Percentiles rank a stretch among this genome's conserved stretches.
Evolutionary conservation across 371 early-diverging fungal genomes (phyloP).

Genomic region (Circinella minor): DNA sequence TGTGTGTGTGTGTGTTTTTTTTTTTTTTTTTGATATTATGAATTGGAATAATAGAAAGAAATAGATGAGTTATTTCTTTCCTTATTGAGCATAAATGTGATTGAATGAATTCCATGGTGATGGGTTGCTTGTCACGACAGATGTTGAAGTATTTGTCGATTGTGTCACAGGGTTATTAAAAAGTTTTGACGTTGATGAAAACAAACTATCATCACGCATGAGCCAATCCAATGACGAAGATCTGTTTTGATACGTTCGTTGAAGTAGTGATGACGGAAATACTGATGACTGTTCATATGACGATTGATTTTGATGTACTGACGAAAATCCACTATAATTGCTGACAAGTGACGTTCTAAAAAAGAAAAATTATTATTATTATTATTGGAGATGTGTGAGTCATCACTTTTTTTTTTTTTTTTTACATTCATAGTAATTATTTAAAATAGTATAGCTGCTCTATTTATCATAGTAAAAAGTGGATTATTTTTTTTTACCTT

Average conservation of each 20-base stretch:
- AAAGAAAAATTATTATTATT: too few relatives aligned
- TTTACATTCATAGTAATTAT: background rate
- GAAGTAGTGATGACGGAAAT: slow-evolving; percentile 10
- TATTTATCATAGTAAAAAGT: background rate
- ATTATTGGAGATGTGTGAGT: background rate
- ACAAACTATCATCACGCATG: slow-evolving; percentile 3
- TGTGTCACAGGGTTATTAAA: slow-evolving; percentile 4
- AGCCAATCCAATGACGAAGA: slow-evolving; percentile 15
- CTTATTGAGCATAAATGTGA: slow-evolving; percentile 16
- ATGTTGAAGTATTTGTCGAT: background rate
- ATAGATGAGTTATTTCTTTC: too few relatives aligned
- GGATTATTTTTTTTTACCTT: too few relatives aligned
- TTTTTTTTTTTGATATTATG: background rate
- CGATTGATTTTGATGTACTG: background rate
- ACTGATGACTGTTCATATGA: slow-evolving; percentile 7
- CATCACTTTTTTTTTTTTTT: too few relatives aligned
- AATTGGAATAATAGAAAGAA: background rate
- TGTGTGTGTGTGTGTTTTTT: background rate
- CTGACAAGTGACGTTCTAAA: background rate
- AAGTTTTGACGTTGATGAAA: slow-evolving; percentile 7
- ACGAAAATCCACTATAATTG: slow-evolving; percentile 9
- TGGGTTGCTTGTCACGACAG: background rate
- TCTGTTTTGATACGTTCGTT: slow-evolving; percentile 11
- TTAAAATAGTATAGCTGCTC: too few relatives aligned
- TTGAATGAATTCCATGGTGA: slow-evolving; percentile 14